These are phyloP conservation scores for Strigomonas culicis DNA, from an alignment of 208 protist species.

Conservation along the genomic window DNA sequence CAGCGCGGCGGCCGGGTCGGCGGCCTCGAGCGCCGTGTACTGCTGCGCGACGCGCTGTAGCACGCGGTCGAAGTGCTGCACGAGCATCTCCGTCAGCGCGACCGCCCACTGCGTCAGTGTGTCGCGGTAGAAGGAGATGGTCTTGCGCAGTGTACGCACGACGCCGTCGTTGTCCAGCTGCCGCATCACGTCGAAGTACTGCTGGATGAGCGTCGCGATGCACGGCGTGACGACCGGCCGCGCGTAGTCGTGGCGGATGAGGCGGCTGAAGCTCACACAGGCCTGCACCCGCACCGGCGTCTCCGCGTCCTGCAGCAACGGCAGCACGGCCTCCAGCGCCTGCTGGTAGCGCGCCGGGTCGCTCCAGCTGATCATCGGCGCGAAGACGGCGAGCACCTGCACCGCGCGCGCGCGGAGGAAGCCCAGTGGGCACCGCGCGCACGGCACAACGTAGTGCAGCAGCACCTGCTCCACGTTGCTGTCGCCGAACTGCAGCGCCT, in stretches of 20 bases:
- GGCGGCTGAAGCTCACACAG: slow-evolving; percentile 74
- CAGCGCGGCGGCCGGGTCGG: not conserved
- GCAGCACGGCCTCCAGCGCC: slow-evolving; percentile 56
- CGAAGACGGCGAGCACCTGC: slow-evolving; percentile 67
- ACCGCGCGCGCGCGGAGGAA: slow-evolving; percentile 85
- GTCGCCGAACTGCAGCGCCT: slow-evolving; percentile 47
- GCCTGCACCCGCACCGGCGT: slow-evolving; percentile 85
- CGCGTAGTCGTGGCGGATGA: slow-evolving; percentile 70
- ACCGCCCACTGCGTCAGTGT: slow-evolving; percentile 87
- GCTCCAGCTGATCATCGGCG: slow-evolving; percentile 65
- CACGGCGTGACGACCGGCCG: slow-evolving; percentile 76
- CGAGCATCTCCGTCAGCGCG: slow-evolving; percentile 77
- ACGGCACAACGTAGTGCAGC: slow-evolving; percentile 67
- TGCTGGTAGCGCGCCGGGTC: slow-evolving; percentile 47
- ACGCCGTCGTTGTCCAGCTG: slow-evolving; percentile 90
- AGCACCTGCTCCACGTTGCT: slow-evolving; percentile 85
- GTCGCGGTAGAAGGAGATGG: slow-evolving; percentile 79
- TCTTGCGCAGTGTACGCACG: slow-evolving; percentile 84
- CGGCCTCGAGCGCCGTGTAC: slow-evolving; percentile 42
- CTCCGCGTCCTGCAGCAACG: slow-evolving; percentile 80
- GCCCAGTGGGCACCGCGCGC: slow-evolving; percentile 52
- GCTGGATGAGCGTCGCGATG: slow-evolving; percentile 84
- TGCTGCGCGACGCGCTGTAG: slow-evolving; percentile 43
- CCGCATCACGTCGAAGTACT: slow-evolving; percentile 89
- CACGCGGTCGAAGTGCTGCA: slow-evolving; percentile 68